Evolutionary conservation across 2,329 filamentous ascomycete species (phyloP).

Genomic region (Epichloe scottii): DNA sequence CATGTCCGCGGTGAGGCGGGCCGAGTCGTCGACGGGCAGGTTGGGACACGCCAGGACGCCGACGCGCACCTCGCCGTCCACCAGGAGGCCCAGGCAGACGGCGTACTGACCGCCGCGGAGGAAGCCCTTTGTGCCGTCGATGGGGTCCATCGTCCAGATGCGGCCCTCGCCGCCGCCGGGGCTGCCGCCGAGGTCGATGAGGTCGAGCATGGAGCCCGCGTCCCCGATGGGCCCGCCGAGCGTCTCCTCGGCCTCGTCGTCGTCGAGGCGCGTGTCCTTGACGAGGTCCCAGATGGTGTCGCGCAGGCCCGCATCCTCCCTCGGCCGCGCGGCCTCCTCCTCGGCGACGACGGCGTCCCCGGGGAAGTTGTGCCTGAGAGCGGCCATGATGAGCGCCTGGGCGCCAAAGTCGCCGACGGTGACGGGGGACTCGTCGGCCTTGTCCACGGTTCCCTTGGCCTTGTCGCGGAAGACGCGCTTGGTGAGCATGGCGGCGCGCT

Average conservation of each 20-base stretch:
- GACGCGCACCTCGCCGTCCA: slow-evolving; percentile 86
- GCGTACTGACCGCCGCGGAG: slow-evolving; percentile 93
- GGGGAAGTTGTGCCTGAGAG: slow-evolving; percentile 82
- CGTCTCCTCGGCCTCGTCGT: slow-evolving; percentile 39
- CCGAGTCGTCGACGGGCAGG: slow-evolving; percentile 71
- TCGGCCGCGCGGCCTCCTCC: slow-evolving; percentile 76
- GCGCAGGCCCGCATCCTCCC: slow-evolving; percentile 55
- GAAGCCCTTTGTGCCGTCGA: slow-evolving; percentile 97
- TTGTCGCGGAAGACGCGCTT: slow-evolving; percentile 57
- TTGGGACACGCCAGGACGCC: slow-evolving; percentile 94
- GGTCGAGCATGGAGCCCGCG: slow-evolving; percentile 52
- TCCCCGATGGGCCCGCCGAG: slow-evolving; percentile 56
- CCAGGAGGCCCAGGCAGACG: slow-evolving; percentile 82
- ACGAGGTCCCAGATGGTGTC: slow-evolving; percentile 72
- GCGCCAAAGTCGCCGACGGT: slow-evolving; percentile 97
- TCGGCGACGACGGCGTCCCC: slow-evolving; percentile 85
- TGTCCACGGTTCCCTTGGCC: slow-evolving; percentile 80
- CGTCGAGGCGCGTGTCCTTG: slow-evolving; percentile 52
- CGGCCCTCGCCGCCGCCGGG: slow-evolving; percentile 60
- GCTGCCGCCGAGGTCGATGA: slow-evolving; percentile 57
- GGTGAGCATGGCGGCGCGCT: slow-evolving; percentile 52
- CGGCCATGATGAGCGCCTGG: slow-evolving; percentile 88
- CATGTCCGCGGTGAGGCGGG: slow-evolving; percentile 48
- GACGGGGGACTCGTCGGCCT: slow-evolving; percentile 91
- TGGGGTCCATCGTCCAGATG: slow-evolving; percentile 94